Base-by-base conservation (phyloP, 495 filamentous ascomycete species). In the Aspergillus conjunctus region DNA sequence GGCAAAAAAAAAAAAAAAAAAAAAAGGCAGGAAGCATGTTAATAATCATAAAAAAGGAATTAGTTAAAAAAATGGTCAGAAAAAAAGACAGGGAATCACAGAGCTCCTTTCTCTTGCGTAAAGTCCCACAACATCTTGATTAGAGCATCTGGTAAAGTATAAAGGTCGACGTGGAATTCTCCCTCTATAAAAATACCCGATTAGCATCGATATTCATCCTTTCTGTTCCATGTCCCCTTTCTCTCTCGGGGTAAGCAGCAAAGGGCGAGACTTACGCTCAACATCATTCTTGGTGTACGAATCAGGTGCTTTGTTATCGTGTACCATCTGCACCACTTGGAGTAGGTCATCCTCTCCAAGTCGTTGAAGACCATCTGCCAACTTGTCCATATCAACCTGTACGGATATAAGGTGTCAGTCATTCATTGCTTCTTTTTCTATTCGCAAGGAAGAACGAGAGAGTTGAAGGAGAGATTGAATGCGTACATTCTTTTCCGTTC, bases 141-240 rank as follows among this genome's bases (percentile, higher is more conserved):
- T 46, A 84, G 64, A 15, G 75, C 69, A 52, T 97, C 93, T 1
- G 95, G 93, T 20, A 99, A 81, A 17, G 95, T 98, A 75, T 96
- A 98, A 18, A 99, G 83, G 69, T 99, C 95, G 56, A 99, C 93
- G 60, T 97, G 93, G 80, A 99, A 99, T 76, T 99, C 95, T 62
- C 95, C 95, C 70, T 91, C 91, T 94, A 71, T 57, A n/a, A 7
- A 7, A 30, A n/a, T 37, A 18, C 60, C 64, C 37, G 61, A 39
- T 50, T 39, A 48, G 44, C 18, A 48, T 21, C 26, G 2, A 26
- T 26, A 26, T 26, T 26, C 26, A 2, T 26, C 5, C 26, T 26
- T 26, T 26, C 26, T 26, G 2, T 26, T 26, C 5, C 5, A 43
- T 43, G 14, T 12, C 9, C 39, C 39, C 17, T 43, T 43, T 43